Conservation (phyloP, 2,329 filamentous ascomycete species). For the Esteya vermicola region DNA sequence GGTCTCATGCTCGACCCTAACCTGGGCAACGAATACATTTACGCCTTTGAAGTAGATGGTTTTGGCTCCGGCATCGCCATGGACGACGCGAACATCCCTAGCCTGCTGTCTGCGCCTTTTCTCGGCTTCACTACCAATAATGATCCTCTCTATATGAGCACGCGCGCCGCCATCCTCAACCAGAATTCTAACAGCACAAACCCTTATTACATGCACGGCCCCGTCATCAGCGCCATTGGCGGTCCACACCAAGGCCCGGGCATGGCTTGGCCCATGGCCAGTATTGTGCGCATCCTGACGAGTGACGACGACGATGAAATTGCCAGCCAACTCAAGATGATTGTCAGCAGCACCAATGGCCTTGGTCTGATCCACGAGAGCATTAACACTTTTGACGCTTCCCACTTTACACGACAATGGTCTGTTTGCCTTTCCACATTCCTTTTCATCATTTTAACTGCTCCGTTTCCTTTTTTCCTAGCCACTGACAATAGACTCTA, state of each 20-base stretch:
- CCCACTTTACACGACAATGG: slow-evolving; percentile 29
- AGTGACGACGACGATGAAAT: slow-evolving; percentile 66
- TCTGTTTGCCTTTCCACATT: too few species aligned
- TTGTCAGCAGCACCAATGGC: slow-evolving; percentile 56
- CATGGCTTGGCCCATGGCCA: slow-evolving; percentile 78
- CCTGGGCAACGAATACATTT: slow-evolving; percentile 33
- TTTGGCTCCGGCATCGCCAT: slow-evolving; percentile 47
- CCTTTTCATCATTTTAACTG: background rate
- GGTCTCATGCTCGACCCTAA: slow-evolving; percentile 33
- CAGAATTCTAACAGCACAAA: slow-evolving; percentile 43
- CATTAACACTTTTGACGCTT: slow-evolving; percentile 48
- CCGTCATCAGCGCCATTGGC: slow-evolving; percentile 35
- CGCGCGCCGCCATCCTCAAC: slow-evolving; percentile 53
- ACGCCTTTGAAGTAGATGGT: slow-evolving; percentile 60
- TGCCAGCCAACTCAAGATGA: slow-evolving; percentile 39
- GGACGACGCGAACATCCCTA: slow-evolving; percentile 56
- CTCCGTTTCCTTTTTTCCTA: too few species aligned
- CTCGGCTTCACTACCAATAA: slow-evolving; percentile 41
- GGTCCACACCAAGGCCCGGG: slow-evolving; percentile 43
- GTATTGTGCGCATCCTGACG: slow-evolving; percentile 68
- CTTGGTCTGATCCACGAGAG: slow-evolving; percentile 73
- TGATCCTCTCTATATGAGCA: slow-evolving; percentile 57
- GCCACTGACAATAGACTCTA: slow-evolving; percentile 17
- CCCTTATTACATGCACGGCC: slow-evolving; percentile 49
- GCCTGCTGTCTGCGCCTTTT: slow-evolving; percentile 45